Percentiles rank a stretch among this genome's conserved stretches.
These are phyloP conservation scores for Gloeophyllum trabeum DNA, from an alignment of 768 basidiomycete species.

Conservation along the genomic window DNA sequence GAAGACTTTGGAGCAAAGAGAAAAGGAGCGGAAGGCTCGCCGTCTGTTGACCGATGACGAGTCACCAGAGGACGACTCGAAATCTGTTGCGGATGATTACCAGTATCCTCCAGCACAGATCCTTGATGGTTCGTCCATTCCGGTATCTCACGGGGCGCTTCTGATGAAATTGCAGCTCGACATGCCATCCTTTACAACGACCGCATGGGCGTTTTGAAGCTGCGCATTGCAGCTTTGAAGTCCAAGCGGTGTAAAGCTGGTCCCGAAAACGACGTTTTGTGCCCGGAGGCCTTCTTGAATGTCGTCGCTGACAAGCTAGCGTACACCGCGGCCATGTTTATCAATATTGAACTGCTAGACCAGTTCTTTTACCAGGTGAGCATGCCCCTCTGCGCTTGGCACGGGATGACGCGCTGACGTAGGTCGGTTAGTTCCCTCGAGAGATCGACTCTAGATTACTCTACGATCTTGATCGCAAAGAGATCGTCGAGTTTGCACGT, in stretches of 20 bases:
- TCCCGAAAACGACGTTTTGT: slow-evolving; percentile 81
- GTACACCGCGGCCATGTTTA: slow-evolving; percentile 94
- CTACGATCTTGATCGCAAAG: slow-evolving; percentile 85
- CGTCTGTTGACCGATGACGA: slow-evolving; percentile 30
- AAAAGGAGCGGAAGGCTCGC: slow-evolving; percentile 49
- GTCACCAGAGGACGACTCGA: slow-evolving; percentile 16
- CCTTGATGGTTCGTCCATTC: slow-evolving; percentile 61
- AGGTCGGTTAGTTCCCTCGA: slow-evolving; percentile 74
- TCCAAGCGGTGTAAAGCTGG: slow-evolving; percentile 84
- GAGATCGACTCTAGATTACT: slow-evolving; percentile 92
- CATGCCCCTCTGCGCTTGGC: not conserved
- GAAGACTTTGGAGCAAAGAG: slow-evolving; percentile 66
- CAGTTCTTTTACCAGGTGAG: slow-evolving; percentile 96
- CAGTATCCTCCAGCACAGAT: slow-evolving; percentile 88
- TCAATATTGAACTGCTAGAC: slow-evolving; percentile 95
- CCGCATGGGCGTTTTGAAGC: slow-evolving; percentile 70
- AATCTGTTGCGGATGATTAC: slow-evolving; percentile 57
- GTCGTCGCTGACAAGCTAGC: slow-evolving; percentile 96
- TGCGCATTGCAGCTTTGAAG: slow-evolving; percentile 77
- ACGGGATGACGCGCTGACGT: not conserved
- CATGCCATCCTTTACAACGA: slow-evolving; percentile 86
- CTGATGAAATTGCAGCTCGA: slow-evolving; percentile 45
- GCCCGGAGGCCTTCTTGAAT: slow-evolving; percentile 94
- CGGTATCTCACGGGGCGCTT: not conserved
- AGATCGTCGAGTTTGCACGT: slow-evolving; percentile 85